Percentiles rank a stretch among this genome's conserved stretches.
Evolutionary conservation across 2,329 filamentous ascomycete genomes (phyloP).

Genomic region (Coniochaeta hoffmannii): DNA sequence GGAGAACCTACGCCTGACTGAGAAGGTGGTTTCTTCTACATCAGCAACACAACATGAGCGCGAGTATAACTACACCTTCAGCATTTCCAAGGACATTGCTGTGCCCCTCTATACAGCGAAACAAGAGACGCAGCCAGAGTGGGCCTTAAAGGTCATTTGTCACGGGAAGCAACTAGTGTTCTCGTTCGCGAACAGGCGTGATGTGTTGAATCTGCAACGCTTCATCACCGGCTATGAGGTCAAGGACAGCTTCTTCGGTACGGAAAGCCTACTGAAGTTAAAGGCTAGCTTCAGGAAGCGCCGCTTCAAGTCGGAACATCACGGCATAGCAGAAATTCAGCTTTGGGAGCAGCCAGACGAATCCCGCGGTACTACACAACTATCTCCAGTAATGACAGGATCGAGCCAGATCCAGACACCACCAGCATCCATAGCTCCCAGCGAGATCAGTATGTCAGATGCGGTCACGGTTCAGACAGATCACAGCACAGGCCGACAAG

Average conservation of each 20-base stretch:
- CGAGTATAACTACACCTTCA: not conserved
- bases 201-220: not conserved
- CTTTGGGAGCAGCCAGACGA: not conserved
- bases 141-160: not conserved
- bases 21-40: not conserved
- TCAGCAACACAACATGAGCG: not conserved
- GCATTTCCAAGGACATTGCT: not conserved
- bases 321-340: not conserved
- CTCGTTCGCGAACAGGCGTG: not conserved
- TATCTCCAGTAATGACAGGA: not conserved
- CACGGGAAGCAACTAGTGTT: not conserved
- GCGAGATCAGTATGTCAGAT: not conserved
- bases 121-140: not conserved
- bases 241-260: not conserved
- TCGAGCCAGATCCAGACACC: not conserved
- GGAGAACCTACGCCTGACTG: not conserved
- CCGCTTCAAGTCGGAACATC: not conserved
- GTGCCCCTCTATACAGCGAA: not conserved
- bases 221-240: not conserved
- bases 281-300: not conserved
- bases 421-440: not conserved
- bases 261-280: not conserved
- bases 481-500: not conserved
- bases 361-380: not conserved
- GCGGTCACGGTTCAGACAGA: not conserved